Evolutionary conservation across 148 eudicot species (phyloP).

Genomic region (Pharnaceum exiguum): DNA sequence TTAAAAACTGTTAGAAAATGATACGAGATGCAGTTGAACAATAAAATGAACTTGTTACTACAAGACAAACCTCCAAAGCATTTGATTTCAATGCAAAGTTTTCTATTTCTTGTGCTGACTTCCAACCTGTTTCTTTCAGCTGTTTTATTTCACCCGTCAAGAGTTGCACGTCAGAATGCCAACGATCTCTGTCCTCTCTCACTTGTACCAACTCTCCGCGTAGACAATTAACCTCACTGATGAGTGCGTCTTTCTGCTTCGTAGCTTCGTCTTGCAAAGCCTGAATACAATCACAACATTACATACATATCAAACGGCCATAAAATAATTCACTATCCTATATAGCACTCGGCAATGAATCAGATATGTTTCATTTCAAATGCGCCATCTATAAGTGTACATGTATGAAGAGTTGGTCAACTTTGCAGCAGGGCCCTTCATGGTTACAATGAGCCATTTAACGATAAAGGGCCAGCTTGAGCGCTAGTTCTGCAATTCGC

Average conservation of each 20-base stretch:
- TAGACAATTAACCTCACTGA: conserved; percentile 38
- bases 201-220: conserved; percentile 58
- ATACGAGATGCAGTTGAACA: background rate
- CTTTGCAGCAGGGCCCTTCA: too few species aligned
- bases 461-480: too few species aligned
- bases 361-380: too few species aligned
- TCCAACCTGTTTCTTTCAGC: conserved; percentile 53
- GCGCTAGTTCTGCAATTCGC: too few species aligned
- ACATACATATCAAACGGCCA: background rate
- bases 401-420: too few species aligned
- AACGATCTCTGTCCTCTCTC: conserved; percentile 62
- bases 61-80: conserved; percentile 56
- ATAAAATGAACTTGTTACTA: background rate
- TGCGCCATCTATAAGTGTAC: too few species aligned
- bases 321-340: too few species aligned
- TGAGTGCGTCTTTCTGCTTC: conserved; percentile 42
- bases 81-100: conserved; percentile 40
- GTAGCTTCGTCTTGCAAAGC: conserved; percentile 50
- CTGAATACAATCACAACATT: conserved; percentile 17
- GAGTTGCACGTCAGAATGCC: conserved; percentile 31
- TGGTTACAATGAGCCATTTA: too few species aligned
- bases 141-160: conserved; percentile 38
- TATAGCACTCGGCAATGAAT: too few species aligned
- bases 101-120: conserved; percentile 49
- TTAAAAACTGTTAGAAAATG: background rate